These are phyloP conservation scores for Pilatotrama ljubarskyi DNA, from an alignment of 768 basidiomycete species.

Conservation along the genomic window DNA sequence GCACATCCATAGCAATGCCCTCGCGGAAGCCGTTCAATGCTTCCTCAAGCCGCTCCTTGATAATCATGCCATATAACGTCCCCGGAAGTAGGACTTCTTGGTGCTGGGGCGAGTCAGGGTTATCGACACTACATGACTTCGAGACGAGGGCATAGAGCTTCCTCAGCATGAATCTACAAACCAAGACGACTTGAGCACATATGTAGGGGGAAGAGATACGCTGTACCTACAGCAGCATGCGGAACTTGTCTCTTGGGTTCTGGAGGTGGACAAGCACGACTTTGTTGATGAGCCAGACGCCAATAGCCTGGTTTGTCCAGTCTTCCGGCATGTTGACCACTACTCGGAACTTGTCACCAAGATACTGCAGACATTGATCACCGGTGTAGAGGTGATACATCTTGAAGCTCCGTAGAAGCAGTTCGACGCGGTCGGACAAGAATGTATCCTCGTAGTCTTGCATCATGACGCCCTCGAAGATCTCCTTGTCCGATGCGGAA, in stretches of 20 bases:
- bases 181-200: background rate
- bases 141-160: constrained; percentile 93
- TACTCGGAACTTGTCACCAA: constrained; percentile 96
- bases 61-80: constrained; percentile 91
- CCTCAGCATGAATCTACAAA: constrained; percentile 90
- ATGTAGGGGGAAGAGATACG: background rate
- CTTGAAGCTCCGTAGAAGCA: constrained; percentile 93
- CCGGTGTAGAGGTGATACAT: constrained; percentile 85
- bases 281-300: constrained; percentile 80
- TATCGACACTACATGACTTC: constrained; percentile 87
- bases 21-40: constrained; percentile 70
- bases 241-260: constrained; percentile 88
- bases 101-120: constrained; percentile 98
- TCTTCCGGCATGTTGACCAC: constrained; percentile 91
- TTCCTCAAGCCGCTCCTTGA: constrained; percentile 96
- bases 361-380: constrained; percentile 88
- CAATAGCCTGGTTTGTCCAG: constrained; percentile 81
- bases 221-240: constrained; percentile 80
- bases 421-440: constrained; percentile 93
- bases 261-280: constrained; percentile 89
- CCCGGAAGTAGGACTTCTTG: constrained; percentile 97
- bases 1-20: constrained; percentile 71
- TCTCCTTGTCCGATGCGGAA: constrained; percentile 90
- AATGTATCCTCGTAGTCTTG: constrained; percentile 97
- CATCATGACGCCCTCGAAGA: constrained; percentile 96